Conservation (phyloP, 78 protist species). For the Planoprotostelium fungivorum region DNA sequence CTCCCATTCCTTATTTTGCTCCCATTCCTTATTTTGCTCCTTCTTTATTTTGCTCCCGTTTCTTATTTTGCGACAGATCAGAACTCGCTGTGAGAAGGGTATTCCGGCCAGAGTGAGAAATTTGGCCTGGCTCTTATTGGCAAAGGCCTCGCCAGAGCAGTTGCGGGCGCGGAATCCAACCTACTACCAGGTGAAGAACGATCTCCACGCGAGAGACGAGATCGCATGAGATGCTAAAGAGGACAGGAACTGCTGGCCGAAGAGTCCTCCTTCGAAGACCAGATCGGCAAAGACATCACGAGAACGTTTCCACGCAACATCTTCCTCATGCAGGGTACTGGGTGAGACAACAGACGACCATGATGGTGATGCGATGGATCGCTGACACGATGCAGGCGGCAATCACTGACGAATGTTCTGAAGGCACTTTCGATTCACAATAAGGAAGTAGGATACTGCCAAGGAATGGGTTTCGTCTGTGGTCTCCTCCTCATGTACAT, state of each 20-base stretch:
- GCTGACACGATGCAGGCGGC: neutral
- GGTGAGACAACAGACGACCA: no score
- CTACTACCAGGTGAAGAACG: neutral
- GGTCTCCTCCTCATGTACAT: constrained; percentile 70
- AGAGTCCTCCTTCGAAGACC: neutral
- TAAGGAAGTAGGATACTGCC: constrained; percentile 76
- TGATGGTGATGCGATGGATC: no score
- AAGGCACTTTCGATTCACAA: constrained; percentile 59
- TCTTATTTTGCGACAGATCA: no score
- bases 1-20: no score
- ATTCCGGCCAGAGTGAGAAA: neutral
- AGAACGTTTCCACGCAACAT: neutral
- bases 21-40: no score
- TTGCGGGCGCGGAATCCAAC: neutral
- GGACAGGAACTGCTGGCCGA: neutral
- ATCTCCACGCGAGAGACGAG: neutral
- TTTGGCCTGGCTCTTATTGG: neutral
- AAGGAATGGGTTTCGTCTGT: constrained; percentile 77
- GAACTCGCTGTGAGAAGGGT: neutral
- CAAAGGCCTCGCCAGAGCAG: neutral
- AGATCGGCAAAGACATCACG: neutral
- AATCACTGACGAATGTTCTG: constrained; percentile 34
- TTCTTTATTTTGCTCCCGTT: no score
- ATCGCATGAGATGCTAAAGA: neutral
- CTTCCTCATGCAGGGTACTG: neutral